Evolutionary conservation across 352 stramenopile genomes (phyloP).

Genomic region (Globisporangium megalacanthum): DNA sequence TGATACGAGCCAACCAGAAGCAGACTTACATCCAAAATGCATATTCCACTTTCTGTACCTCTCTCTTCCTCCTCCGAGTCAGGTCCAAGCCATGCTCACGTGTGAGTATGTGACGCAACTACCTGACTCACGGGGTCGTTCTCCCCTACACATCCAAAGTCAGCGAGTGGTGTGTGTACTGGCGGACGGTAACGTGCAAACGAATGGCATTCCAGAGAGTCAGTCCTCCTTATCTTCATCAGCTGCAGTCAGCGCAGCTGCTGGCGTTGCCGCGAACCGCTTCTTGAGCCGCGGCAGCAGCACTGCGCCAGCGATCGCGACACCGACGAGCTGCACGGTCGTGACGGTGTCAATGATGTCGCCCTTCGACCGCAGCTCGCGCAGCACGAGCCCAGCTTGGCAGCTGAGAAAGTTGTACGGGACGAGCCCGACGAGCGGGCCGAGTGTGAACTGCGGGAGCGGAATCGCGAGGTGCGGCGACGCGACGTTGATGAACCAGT

Average conservation of each 20-base stretch:
- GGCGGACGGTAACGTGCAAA: too few species aligned
- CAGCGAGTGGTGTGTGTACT: too few species aligned
- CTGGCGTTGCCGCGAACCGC: constrained; percentile 32
- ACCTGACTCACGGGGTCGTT: too few species aligned
- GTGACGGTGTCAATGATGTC: constrained; percentile 79
- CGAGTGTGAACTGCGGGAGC: constrained; percentile 50
- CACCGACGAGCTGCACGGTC: constrained; percentile 67
- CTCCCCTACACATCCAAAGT: too few species aligned
- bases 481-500: constrained; percentile 86
- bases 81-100: too few species aligned
- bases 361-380: constrained; percentile 53
- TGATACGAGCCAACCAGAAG: neutral
- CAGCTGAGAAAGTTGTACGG: constrained; percentile 86
- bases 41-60: too few species aligned
- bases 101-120: too few species aligned
- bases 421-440: constrained; percentile 59
- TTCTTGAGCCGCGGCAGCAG: constrained; percentile 59
- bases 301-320: constrained; percentile 55
- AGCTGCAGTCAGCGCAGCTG: constrained; percentile 1
- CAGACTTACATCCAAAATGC: too few species aligned
- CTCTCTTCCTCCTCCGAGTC: too few species aligned
- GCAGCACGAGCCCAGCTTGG: constrained; percentile 71
- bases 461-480: constrained; percentile 70
- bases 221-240: constrained; percentile 22
- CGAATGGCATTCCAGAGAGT: neutral